Conservation (phyloP, 768 basidiomycete species). For the Trametes punicea region DNA sequence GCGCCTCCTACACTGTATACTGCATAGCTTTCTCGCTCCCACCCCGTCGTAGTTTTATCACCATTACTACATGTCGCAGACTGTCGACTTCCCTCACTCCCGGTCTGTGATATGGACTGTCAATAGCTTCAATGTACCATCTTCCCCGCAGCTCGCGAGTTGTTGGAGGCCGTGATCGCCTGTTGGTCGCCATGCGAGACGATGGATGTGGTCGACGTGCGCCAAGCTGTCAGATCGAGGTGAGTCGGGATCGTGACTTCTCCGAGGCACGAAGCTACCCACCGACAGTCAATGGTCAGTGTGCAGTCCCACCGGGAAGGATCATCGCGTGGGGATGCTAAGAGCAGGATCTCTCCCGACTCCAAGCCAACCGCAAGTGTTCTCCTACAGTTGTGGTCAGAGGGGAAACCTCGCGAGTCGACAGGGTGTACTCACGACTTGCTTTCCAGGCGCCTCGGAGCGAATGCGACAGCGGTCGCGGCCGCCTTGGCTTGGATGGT, state of each 20-base stretch:
- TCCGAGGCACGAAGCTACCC: slow-evolving; percentile 18
- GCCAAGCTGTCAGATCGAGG: slow-evolving; percentile 48
- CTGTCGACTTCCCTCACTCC: slow-evolving; percentile 42
- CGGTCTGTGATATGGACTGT: slow-evolving; percentile 51
- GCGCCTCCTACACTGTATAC: slow-evolving; percentile 70
- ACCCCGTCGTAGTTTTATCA: slow-evolving; percentile 17
- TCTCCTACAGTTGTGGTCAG: slow-evolving; percentile 34
- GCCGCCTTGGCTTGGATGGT: slow-evolving; percentile 73
- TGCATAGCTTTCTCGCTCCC: slow-evolving; percentile 35
- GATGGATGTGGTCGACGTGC: slow-evolving; percentile 78
- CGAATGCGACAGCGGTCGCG: slow-evolving; percentile 78
- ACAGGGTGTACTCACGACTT: not conserved
- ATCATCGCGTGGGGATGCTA: slow-evolving; percentile 36
- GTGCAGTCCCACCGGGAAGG: slow-evolving; percentile 46
- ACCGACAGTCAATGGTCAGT: slow-evolving; percentile 51
- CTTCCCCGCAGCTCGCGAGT: slow-evolving; percentile 89
- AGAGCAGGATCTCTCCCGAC: slow-evolving; percentile 70
- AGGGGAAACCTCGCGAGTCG: not conserved
- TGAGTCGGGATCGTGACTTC: slow-evolving; percentile 9
- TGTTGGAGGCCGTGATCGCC: slow-evolving; percentile 31
- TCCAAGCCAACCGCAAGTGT: slow-evolving; percentile 83
- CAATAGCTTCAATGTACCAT: slow-evolving; percentile 83
- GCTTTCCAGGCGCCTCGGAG: slow-evolving; percentile 26
- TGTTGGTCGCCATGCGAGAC: slow-evolving; percentile 72
- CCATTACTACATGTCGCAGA: slow-evolving; percentile 33